A percentile compares a stretch with the other conserved stretches of the same genome.
Evolutionary conservation across 2,329 filamentous ascomycete species (phyloP).

Genomic region (Pseudogymnoascus pannorum): DNA sequence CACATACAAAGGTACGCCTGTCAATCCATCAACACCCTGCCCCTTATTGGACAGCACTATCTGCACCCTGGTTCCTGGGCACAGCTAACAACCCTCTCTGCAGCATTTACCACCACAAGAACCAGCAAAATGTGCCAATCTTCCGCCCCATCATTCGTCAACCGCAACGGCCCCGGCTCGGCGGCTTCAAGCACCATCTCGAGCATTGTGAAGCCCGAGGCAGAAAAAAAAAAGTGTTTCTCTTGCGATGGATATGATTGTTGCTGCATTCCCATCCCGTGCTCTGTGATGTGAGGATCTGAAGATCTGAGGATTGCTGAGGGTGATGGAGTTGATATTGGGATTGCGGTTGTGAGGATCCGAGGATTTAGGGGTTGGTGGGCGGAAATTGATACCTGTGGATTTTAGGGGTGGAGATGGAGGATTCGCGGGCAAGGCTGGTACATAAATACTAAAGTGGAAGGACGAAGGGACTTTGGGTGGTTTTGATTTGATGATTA

Average conservation of each 20-base stretch:
- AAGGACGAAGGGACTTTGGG: background rate
- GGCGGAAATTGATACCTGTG: background rate
- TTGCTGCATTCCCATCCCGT: conserved; percentile 48
- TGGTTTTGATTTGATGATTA: background rate
- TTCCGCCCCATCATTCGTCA: conserved; percentile 28
- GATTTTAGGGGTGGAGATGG: background rate
- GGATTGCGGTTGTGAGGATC: background rate
- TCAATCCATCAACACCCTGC: background rate
- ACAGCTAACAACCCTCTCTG: background rate
- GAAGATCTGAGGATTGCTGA: background rate
- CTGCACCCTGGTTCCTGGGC: background rate
- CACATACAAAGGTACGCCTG: background rate
- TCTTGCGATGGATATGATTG: conserved; percentile 45
- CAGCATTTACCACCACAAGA: background rate
- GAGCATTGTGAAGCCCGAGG: conserved; percentile 44
- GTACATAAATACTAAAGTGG: background rate
- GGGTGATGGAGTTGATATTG: background rate
- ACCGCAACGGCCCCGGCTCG: conserved; percentile 42
- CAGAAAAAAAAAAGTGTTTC: conserved; percentile 41
- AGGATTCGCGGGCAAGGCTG: background rate
- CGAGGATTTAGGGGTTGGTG: background rate
- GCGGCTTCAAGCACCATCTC: conserved; percentile 41
- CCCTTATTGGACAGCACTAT: background rate
- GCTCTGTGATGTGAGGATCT: conserved; percentile 39
- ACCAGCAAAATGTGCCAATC: conserved; percentile 28